Evolutionary conservation across 371 early-diverging fungal species (phyloP).

Genomic region (Mucor irregularis): DNA sequence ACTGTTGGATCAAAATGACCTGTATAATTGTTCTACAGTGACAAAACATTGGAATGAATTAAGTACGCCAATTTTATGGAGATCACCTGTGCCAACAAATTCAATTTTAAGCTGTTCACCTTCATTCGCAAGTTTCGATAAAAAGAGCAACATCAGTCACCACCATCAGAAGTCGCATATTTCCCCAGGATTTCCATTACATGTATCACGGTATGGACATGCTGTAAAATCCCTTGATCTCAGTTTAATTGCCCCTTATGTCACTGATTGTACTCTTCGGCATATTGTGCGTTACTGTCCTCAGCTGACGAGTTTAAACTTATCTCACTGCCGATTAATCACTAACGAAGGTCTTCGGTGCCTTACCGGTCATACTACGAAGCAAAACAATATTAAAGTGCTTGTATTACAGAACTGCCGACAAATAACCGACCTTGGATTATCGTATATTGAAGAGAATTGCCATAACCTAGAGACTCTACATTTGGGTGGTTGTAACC

Average conservation of each 20-base stretch:
- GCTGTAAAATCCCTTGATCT: conserved; percentile 27
- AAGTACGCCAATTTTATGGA: conserved; percentile 41
- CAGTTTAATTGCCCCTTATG: conserved; percentile 13
- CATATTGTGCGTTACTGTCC: conserved; percentile 30
- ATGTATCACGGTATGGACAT: conserved; percentile 31
- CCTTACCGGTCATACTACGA: conserved; percentile 8
- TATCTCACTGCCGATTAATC: conserved; percentile 21
- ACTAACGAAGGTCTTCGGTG: conserved; percentile 23
- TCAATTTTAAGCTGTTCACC: conserved; percentile 26
- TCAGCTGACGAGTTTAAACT: conserved; percentile 12
- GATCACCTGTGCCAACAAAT: conserved; percentile 22
- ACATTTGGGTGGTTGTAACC: conserved; percentile 26
- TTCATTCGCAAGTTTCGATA: conserved; percentile 8
- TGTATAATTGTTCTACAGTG: conserved; percentile 31
- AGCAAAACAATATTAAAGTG: conserved; percentile 20
- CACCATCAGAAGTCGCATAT: conserved; percentile 13
- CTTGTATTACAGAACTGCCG: conserved; percentile 32
- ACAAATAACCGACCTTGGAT: conserved; percentile 30
- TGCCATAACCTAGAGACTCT: conserved; percentile 17
- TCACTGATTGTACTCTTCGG: conserved; percentile 32
- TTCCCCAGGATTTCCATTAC: conserved; percentile 24
- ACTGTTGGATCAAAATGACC: conserved; percentile 12
- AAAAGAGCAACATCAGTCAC: conserved; percentile 8
- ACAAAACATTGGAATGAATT: conserved; percentile 37
- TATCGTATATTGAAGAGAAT: conserved; percentile 16